Conservation (phyloP, 108 stramenopile species). For the Conticribra guillardii region DNA sequence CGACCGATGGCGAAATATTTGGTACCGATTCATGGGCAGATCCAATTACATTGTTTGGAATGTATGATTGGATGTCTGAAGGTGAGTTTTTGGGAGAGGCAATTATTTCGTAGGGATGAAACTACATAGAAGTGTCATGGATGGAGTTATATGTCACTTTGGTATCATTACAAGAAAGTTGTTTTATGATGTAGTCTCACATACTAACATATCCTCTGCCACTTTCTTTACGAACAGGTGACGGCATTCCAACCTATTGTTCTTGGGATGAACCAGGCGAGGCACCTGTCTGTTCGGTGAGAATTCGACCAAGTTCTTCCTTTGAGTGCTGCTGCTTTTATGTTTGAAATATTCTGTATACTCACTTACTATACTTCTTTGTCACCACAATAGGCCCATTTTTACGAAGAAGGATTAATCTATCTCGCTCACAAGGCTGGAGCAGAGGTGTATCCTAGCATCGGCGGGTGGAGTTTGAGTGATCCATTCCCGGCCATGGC, state of each 20-base stretch:
- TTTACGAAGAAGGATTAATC: slow-evolving; percentile 27
- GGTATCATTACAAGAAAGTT: too few species aligned
- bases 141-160: too few species aligned
- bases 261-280: slow-evolving; percentile 20
- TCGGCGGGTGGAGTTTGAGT: slow-evolving; percentile 33
- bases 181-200: too few species aligned
- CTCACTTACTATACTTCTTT: too few species aligned
- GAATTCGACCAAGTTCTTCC: not conserved
- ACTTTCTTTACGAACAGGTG: too few species aligned
- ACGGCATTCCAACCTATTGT: slow-evolving; percentile 5
- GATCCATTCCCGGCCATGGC: slow-evolving; percentile 45
- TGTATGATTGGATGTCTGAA: slow-evolving; percentile 32
- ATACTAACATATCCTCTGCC: too few species aligned
- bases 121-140: too few species aligned
- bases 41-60: slow-evolving; percentile 29
- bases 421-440: slow-evolving; percentile 28
- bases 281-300: slow-evolving; percentile 5
- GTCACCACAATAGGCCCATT: too few species aligned
- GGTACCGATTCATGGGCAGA: slow-evolving; percentile 43
- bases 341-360: too few species aligned
- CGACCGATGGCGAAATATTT: slow-evolving; percentile 20
- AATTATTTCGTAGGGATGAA: too few species aligned
- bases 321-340: too few species aligned
- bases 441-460: slow-evolving; percentile 29
- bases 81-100: not conserved